Base-by-base conservation (phyloP, 1,284 basidiomycete genomes). In the Trichosporon sp. region DNA sequence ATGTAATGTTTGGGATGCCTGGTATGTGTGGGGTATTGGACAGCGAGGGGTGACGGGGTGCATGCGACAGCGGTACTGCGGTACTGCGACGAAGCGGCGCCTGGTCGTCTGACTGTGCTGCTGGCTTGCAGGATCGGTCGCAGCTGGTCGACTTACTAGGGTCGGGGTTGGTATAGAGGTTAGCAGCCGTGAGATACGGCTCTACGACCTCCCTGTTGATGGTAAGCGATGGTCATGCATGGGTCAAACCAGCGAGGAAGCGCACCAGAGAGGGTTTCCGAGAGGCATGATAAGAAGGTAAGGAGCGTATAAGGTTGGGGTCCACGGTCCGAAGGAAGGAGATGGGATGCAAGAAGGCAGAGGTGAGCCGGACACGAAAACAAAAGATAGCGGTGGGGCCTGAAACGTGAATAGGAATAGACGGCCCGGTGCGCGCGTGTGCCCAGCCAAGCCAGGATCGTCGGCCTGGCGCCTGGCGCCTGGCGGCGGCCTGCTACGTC, bases 141-240 rank as follows among this genome's bases (percentile, higher is more conserved):
- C 38, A 62, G 13, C 4, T 18, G 60, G n/a, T 13, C 34, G 2
- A 74, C 79, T 69, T 31, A 82, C 81, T 83, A 1, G 81, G 80
- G 67, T 83, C 82, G 25, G 74, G 66, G 6, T 77, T 73, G 2
- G 69, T 74, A 73, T 83, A 82, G 1, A 80, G 56, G 0, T 76
- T 76, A 1, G 71, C 38, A 8, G 71, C 69, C 2, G 78, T 75
- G 35, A 82, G 70, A 60, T 79, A 77, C 0, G 82, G 80, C 70
- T 82, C 81, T 21, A 78, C 58, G 63, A 82, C 72, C 69, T 83
- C 81, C 81, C 82, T 81, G 62, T 1, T 15, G 5, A 15, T 31
- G 35, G 32, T 66, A 38, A 65, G 65, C 47, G 1, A 35, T 21
- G 9, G 27, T 8, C 4, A 13, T 27, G 51, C 27, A 15, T 51